Percentiles rank a stretch among this genome's conserved stretches.
Evolutionary conservation across 805 yeast species (phyloP).

Genomic region (Suhomyces pyralidae): DNA sequence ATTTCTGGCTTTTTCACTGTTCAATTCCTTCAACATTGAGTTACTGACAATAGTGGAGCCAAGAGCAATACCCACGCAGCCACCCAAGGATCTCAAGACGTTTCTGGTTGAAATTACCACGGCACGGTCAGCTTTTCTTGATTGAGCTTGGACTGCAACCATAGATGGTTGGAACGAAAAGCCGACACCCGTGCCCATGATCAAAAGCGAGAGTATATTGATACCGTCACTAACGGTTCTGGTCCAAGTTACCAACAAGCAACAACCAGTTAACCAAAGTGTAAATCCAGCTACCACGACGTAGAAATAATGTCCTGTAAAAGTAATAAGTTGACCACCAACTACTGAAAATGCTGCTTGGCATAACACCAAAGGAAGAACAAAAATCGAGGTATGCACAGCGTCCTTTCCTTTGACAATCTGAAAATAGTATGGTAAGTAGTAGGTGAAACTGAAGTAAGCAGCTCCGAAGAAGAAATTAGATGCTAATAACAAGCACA

Average conservation of each 20-base stretch:
- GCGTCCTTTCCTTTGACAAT: slow-evolving; percentile 40
- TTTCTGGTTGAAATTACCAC: slow-evolving; percentile 58
- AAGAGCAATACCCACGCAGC: slow-evolving; percentile 57
- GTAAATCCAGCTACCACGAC: slow-evolving; percentile 41
- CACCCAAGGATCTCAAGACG: slow-evolving; percentile 57
- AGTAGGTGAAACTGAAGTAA: slow-evolving; percentile 46
- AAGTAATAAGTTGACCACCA: slow-evolving; percentile 46
- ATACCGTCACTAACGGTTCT: slow-evolving; percentile 31
- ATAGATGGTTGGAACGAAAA: slow-evolving; percentile 53
- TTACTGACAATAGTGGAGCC: slow-evolving; percentile 38
- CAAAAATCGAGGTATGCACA: slow-evolving; percentile 38
- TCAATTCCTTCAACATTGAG: slow-evolving; percentile 24
- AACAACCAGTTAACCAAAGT: slow-evolving; percentile 41
- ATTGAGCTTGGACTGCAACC: slow-evolving; percentile 55
- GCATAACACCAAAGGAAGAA: slow-evolving; percentile 43
- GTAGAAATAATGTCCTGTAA: slow-evolving; percentile 40
- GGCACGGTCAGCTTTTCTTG: slow-evolving; percentile 51
- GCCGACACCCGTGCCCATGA: slow-evolving; percentile 43
- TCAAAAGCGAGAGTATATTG: slow-evolving; percentile 25
- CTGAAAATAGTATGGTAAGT: slow-evolving; percentile 49
- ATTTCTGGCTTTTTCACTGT: slow-evolving; percentile 1
- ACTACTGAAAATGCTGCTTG: slow-evolving; percentile 42
- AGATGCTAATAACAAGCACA: slow-evolving; percentile 28
- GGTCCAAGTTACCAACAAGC: slow-evolving; percentile 34
- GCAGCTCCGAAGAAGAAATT: slow-evolving; percentile 49